Conservation (phyloP, 2,329 filamentous ascomycete genomes). For the Ophiostoma sp. region DNA sequence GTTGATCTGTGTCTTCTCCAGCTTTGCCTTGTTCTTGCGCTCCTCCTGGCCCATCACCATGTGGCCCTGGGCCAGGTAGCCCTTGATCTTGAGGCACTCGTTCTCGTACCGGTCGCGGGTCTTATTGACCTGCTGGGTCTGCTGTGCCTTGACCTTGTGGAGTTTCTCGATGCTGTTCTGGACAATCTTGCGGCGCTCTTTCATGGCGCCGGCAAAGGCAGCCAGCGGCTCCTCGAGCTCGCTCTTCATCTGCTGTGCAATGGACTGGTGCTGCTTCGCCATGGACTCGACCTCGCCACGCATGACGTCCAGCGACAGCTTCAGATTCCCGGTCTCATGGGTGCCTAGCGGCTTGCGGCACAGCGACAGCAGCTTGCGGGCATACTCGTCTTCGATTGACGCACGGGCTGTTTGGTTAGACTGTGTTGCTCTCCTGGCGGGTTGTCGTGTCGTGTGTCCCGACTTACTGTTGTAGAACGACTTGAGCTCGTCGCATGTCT, state of each 20-base stretch:
- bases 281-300: conserved; percentile 87
- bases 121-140: conserved; percentile 89
- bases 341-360: conserved; percentile 86
- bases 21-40: conserved; percentile 95
- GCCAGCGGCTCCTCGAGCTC: conserved; percentile 90
- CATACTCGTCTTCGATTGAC: conserved; percentile 93
- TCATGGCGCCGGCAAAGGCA: conserved; percentile 90
- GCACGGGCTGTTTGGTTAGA: conserved; percentile 59
- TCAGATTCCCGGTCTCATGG: conserved; percentile 76
- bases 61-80: conserved; percentile 94
- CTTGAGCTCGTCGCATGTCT: conserved; percentile 88
- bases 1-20: conserved; percentile 97
- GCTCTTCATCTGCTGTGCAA: conserved; percentile 89
- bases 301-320: conserved; percentile 77
- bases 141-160: conserved; percentile 85
- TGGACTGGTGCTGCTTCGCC: conserved; percentile 85
- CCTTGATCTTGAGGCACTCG: conserved; percentile 96
- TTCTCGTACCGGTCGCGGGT: conserved; percentile 89
- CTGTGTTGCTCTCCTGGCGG: neutral
- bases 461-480: conserved; percentile 73
- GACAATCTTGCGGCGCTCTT: conserved; percentile 93
- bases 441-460: neutral
- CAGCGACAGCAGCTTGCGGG: conserved; percentile 78
- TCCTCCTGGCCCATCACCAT: conserved; percentile 99
- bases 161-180: conserved; percentile 92